Evolutionary conservation across 73 alveolate genomes (phyloP), one percentile per base, ranked within the genome.

Genomic region (Symbiodinium pilosum): DNA sequence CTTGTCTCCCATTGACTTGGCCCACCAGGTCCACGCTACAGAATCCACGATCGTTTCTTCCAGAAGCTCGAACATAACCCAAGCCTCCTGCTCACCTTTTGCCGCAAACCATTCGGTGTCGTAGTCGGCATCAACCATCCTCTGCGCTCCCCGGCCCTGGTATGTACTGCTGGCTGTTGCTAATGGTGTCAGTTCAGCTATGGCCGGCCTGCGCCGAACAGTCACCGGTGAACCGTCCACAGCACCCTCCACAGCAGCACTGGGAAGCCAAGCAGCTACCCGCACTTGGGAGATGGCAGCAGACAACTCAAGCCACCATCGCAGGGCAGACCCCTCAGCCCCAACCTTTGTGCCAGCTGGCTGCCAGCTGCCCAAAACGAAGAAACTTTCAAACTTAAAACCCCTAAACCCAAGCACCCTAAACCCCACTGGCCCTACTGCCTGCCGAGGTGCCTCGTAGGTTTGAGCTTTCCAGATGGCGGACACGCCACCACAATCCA

Each of bases 71-170:
- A 89, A 6, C 75, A 64, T 8, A 28, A 89, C 68, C 95, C 95
- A 89, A 30, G 95, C 95, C n/a, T 42, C 56, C 36, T 36, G 34
- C 41, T 89, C 51, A 21, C 95, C 95, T 43, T 89, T 89, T 73
- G 51, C 95, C 26, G 95, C 95, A 30, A 89, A 89, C 95, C 95
- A 89, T 44, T 89, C 95, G 5, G 95, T 89, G 34, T 75, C 86
- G 51, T 75, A 32, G 34, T 89, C 95, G 6, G 73, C 86, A 28
- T 89, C 95, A 73, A 89, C 18, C 73, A 89, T 40, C 86, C 95
- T 43, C 36, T 54, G 86, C 30, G 94, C 47, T 30, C 94, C 94
- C n/a, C 84, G 84, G 42, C 85, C 94, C 24, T 75, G 86, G 32
- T 39, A 87, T 44, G 84, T 41, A 56, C 94, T 87, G 94, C 94